These are phyloP conservation scores for Suillus variegatus DNA, from an alignment of 768 basidiomycete genomes.

Conservation along the genomic window DNA sequence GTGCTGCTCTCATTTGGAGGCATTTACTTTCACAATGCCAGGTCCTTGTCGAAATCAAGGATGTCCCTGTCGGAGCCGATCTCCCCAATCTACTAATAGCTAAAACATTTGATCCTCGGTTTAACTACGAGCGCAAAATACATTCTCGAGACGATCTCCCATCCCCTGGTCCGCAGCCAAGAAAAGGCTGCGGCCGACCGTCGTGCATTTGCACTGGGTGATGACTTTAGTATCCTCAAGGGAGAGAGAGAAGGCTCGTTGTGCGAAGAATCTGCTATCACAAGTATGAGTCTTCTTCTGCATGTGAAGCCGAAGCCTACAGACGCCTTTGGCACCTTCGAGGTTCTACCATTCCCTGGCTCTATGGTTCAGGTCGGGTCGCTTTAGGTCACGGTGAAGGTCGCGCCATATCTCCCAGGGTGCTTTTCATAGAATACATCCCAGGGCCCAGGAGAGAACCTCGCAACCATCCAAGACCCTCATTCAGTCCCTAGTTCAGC, in stretches of 20 bases:
- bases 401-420: conserved; percentile 4
- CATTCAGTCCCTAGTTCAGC: background rate
- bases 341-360: background rate
- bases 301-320: background rate
- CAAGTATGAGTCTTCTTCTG: background rate
- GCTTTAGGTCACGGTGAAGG: background rate
- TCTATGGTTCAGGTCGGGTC: conserved; percentile 4
- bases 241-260: background rate
- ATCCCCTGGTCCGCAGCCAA: background rate
- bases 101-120: background rate
- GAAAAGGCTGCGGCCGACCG: background rate
- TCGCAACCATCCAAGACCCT: background rate
- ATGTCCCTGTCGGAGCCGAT: background rate
- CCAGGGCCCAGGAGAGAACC: conserved; percentile 1
- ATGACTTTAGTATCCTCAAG: background rate
- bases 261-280: background rate
- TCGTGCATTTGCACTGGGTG: background rate
- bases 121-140: background rate
- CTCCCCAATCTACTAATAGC: background rate
- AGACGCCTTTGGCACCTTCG: background rate
- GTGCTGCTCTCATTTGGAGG: no score
- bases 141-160: background rate
- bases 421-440: conserved; percentile 3
- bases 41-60: background rate
- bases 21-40: no score